Evolutionary conservation across 495 filamentous ascomycete genomes (phyloP).

Genomic region (Ramalina intermedia): DNA sequence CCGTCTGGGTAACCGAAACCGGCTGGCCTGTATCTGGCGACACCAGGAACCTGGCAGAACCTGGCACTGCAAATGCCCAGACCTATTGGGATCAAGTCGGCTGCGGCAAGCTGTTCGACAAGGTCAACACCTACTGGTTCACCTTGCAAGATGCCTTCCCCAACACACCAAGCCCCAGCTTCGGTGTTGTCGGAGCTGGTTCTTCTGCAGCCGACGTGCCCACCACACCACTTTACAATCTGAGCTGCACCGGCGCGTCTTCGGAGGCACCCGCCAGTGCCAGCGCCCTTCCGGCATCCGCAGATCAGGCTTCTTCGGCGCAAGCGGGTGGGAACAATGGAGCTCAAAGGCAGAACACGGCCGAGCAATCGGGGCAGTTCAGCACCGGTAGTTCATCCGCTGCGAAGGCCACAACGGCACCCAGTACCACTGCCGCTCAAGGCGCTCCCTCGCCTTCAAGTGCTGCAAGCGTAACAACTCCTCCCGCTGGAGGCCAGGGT

Average conservation of each 20-base stretch:
- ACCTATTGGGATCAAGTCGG: conserved; percentile 64
- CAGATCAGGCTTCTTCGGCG: conserved; percentile 13
- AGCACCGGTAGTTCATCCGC: too few species aligned
- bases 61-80: conserved; percentile 51
- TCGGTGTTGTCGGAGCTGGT: conserved; percentile 40
- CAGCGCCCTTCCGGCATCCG: conserved; percentile 5
- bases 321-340: conserved; percentile 9
- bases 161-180: conserved; percentile 48
- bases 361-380: not conserved
- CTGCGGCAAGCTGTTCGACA: conserved; percentile 48
- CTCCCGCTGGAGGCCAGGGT: too few species aligned
- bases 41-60: conserved; percentile 39
- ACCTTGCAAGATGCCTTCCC: conserved; percentile 47
- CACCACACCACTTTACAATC: conserved; percentile 47
- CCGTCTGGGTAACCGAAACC: conserved; percentile 76
- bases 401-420: not conserved
- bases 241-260: conserved; percentile 36
- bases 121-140: conserved; percentile 53
- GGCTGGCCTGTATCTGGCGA: conserved; percentile 59
- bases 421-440: not conserved
- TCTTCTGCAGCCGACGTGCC: conserved; percentile 26
- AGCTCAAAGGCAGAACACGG: not conserved
- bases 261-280: conserved; percentile 7
- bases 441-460: not conserved
- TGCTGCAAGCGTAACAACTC: not conserved